These are phyloP conservation scores for Sherardia arvensis DNA, from an alignment of 257 asterid genomes.

Conservation along the genomic window DNA sequence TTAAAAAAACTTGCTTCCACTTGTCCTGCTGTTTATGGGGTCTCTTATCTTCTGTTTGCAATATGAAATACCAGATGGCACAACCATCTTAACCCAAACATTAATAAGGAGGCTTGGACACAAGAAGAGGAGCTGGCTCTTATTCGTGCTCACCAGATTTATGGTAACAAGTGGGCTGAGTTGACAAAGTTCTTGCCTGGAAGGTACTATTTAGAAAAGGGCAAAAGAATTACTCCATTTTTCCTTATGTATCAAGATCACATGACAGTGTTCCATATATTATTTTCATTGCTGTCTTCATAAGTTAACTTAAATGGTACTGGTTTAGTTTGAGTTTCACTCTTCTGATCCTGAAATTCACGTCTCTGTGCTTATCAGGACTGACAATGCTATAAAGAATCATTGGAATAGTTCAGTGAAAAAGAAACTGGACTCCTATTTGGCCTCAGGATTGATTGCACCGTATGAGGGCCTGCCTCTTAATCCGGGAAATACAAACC, in stretches of 20 bases:
- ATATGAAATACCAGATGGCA: conserved; percentile 54
- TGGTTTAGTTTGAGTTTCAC: not conserved
- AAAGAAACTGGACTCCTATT: conserved; percentile 75
- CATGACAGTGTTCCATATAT: conserved; percentile 7
- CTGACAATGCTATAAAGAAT: conserved; percentile 88
- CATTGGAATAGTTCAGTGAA: conserved; percentile 95
- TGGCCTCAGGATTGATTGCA: conserved; percentile 81
- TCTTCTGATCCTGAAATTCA: conserved; percentile 7
- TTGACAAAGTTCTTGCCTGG: conserved; percentile 83
- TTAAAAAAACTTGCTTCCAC: not conserved
- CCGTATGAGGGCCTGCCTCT: conserved; percentile 70
- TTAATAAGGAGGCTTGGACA: conserved; percentile 92
- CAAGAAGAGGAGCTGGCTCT: conserved; percentile 87
- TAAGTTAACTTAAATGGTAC: conserved; percentile 13
- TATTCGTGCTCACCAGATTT: conserved; percentile 71
- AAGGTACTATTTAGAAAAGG: conserved; percentile 39
- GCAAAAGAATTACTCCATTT: conserved; percentile 4
- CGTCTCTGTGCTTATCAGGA: conserved; percentile 46
- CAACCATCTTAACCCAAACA: conserved; percentile 90
- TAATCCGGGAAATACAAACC: conserved; percentile 33
- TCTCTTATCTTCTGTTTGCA: not conserved
- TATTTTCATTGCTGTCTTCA: conserved; percentile 1
- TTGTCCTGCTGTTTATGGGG: not conserved
- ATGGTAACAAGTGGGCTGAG: conserved; percentile 99
- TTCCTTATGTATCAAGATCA: not conserved